Base-by-base conservation (phyloP, 202 grass and related monocot species). In the Setaria viridis region DNA sequence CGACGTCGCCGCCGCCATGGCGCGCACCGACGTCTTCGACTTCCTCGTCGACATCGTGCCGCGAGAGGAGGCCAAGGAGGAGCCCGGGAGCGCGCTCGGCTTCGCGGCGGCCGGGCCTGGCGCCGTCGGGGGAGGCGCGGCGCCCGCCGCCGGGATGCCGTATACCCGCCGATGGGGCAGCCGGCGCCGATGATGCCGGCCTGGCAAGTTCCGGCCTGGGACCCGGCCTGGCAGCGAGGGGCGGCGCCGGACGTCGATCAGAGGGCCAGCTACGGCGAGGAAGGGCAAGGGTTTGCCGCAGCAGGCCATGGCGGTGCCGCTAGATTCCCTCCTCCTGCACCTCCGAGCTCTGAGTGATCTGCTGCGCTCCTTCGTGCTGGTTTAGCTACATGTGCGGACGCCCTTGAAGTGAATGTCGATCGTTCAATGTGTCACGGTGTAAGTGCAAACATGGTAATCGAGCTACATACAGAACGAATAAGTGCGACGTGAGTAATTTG, bases 1-100 rank as follows among this genome's bases (percentile, higher is more conserved):
- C 63, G 95, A 98, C 76, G 88, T 98, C 43, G 95, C 93, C 37
- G 95, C 95, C 30, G 92, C 93, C 83, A 92, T 98, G 90, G 88
- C 91, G 16, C 88, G 95, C 46, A 98, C 93, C 50, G 93, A 98
- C 58, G 90, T 98, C 37, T 98, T 98, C 67, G 93, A 98, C 80
- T 98, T 98, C 93, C 91, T 98, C 85, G 91, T 95, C 53, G 95
- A 98, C 85, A 98, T 95, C 57, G 95, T 98, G 33, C 95, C 95
- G 1, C 68, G 91, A 4, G 95, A 97, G 82, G 95, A 97, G 87
- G 88, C 90, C 41, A 97, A 91, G 83, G 95, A 97, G 87, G 95
- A 94, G 78, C 83, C 86, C 15, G 94, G 89, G 6, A 85, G 86
- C 55, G 81, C 78, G 1, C 82, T 87, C 35, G 92, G 92, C 20